phyloP scores from a whole-genome alignment of 225 moss, liverwort and hornwort genomes.

The Takakia lepidozioides region DNA sequence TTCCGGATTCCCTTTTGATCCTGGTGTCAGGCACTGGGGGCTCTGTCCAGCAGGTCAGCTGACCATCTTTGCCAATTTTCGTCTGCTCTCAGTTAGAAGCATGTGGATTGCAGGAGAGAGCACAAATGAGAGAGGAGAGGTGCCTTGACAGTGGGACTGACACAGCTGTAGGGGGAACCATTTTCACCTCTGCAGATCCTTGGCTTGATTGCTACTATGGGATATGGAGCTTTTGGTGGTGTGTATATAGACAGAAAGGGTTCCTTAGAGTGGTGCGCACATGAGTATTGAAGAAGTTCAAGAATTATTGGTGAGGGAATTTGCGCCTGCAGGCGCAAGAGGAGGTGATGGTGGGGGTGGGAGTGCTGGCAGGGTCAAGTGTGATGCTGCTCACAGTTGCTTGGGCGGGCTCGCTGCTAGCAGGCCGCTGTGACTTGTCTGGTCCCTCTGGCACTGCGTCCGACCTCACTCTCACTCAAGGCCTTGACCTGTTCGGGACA shows the following conservation, averaged over 20 bases:
- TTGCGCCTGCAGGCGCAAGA: constrained; percentile 99
- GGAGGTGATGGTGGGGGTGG: constrained; percentile 99
- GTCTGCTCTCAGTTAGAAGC: too few relatives aligned
- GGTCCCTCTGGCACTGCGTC: constrained; percentile 62
- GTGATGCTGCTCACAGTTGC: constrained; percentile 91
- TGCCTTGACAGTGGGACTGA: too few relatives aligned
- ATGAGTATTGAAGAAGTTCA: too few relatives aligned
- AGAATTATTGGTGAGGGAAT: too few relatives aligned
- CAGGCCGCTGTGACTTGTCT: constrained; percentile 84
- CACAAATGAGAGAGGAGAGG: too few relatives aligned
- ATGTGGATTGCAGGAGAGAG: too few relatives aligned
- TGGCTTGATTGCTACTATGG: not conserved
- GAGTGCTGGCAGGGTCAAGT: constrained; percentile 95
- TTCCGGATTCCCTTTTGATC: constrained; percentile 86
- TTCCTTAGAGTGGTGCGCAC: too few relatives aligned
- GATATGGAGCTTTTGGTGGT: too few relatives aligned
- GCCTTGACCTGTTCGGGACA: constrained; percentile 53
- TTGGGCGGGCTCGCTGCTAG: constrained; percentile 81
- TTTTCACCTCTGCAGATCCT: too few relatives aligned
- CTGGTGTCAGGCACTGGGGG: constrained; percentile 76
- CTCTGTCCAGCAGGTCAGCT: constrained; percentile 53
- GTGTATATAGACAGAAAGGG: too few relatives aligned
- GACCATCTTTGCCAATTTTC: too few relatives aligned
- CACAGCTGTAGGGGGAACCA: too few relatives aligned
- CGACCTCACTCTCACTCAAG: constrained; percentile 67